Evolutionary conservation across 1,139 yeast species (phyloP).

Genomic region (Kluyveromyces sp.): DNA sequence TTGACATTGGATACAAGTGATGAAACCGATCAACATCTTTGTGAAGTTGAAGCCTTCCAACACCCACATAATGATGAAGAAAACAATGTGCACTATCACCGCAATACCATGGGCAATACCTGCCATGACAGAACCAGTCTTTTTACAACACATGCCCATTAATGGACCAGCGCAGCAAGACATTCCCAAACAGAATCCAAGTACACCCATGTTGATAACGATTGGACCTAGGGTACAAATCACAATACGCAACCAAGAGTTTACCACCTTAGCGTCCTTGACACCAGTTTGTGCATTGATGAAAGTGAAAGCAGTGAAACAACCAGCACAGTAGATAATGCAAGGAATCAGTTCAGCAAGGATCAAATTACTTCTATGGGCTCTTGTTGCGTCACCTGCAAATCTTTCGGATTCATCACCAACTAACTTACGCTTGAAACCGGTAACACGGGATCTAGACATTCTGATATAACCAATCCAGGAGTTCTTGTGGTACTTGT

Average conservation of each 20-base stretch:
- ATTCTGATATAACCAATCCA: slow-evolving; percentile 98
- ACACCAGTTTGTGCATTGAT: slow-evolving; percentile 98
- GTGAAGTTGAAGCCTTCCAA: slow-evolving; percentile 86
- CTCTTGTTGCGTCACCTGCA: slow-evolving; percentile 92
- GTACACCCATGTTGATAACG: slow-evolving; percentile 79
- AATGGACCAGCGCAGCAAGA: slow-evolving; percentile 98
- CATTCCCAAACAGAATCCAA: slow-evolving; percentile 64
- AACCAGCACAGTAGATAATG: slow-evolving; percentile 77
- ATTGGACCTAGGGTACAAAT: slow-evolving; percentile 91
- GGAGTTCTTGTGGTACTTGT: slow-evolving; percentile 97
- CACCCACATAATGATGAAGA: slow-evolving; percentile 96
- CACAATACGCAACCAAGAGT: slow-evolving; percentile 77
- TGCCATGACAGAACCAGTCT: slow-evolving; percentile 96
- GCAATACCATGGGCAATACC: slow-evolving; percentile 95
- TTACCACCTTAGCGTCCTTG: slow-evolving; percentile 49
- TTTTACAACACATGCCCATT: slow-evolving; percentile 92
- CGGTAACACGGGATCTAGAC: slow-evolving; percentile 94
- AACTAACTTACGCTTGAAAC: slow-evolving; percentile 86
- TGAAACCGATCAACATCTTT: slow-evolving; percentile 80
- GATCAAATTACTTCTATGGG: slow-evolving; percentile 80
- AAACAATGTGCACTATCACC: slow-evolving; percentile 73
- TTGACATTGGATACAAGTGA: slow-evolving; percentile 80
- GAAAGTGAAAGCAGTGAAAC: slow-evolving; percentile 85
- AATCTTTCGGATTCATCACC: slow-evolving; percentile 89
- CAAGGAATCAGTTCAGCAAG: slow-evolving; percentile 87